Percentiles rank a stretch among this genome's conserved stretches.
These are phyloP conservation scores for Yamadazyma pseudoaaseri DNA, from an alignment of 1,139 yeast species.

Conservation along the genomic window DNA sequence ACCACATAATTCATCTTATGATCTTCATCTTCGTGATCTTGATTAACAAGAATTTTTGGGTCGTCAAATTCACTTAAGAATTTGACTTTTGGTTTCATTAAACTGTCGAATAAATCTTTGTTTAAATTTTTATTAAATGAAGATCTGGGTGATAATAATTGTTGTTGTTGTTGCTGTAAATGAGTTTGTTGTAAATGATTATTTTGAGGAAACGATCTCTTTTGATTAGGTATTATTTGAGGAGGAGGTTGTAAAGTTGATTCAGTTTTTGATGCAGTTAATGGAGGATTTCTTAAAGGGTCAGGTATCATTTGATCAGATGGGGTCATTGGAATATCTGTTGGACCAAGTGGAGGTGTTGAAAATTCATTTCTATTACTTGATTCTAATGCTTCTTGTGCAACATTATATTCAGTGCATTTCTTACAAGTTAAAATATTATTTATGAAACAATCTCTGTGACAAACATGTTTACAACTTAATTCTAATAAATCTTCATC, in stretches of 20 bases:
- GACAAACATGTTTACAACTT: slow-evolving; percentile 29
- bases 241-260: slow-evolving; percentile 1
- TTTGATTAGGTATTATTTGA: neutral
- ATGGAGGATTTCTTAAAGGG: slow-evolving; percentile 17
- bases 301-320: slow-evolving; percentile 26
- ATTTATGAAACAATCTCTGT: slow-evolving; percentile 26
- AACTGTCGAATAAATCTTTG: slow-evolving; percentile 15
- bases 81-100: slow-evolving; percentile 21
- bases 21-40: slow-evolving; percentile 8
- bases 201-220: slow-evolving; percentile 1
- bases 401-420: slow-evolving; percentile 11
- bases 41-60: slow-evolving; percentile 8
- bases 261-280: neutral
- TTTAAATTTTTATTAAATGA: slow-evolving; percentile 17
- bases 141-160: slow-evolving; percentile 17
- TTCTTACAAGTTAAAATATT: slow-evolving; percentile 18
- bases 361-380: slow-evolving; percentile 2
- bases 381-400: neutral
- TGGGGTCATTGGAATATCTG: slow-evolving; percentile 23
- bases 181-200: slow-evolving; percentile 3
- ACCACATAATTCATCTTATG: slow-evolving; percentile 22
- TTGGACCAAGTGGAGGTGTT: slow-evolving; percentile 15
- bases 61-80: slow-evolving; percentile 17
- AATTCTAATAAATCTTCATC: slow-evolving; percentile 27
- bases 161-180: slow-evolving; percentile 12